These are phyloP conservation scores for Hevea brasiliensis DNA, from an alignment of 345 rosid genomes.

Conservation along the genomic window DNA sequence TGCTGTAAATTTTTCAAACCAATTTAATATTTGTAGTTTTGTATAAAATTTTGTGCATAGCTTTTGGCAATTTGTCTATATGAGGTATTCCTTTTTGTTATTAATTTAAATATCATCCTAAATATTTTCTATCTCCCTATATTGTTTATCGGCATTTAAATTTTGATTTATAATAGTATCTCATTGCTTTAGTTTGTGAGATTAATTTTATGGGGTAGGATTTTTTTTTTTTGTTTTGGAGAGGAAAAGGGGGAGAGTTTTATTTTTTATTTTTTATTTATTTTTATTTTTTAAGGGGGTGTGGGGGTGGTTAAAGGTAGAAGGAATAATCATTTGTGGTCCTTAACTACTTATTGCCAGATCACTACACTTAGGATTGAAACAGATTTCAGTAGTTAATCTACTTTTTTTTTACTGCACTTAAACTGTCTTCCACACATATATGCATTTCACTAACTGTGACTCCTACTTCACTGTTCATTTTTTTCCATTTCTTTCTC, in stretches of 20 bases:
- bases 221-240: not conserved
- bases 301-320: too few species aligned
- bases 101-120: not conserved
- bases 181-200: not conserved
- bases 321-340: not conserved
- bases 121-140: not conserved
- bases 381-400: too few species aligned
- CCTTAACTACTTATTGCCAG: not conserved
- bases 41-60: not conserved
- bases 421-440: too few species aligned
- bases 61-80: not conserved
- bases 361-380: not conserved
- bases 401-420: too few species aligned
- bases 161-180: not conserved
- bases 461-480: too few species aligned
- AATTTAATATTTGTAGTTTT: not conserved
- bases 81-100: not conserved
- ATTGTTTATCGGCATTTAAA: not conserved
- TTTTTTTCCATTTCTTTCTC: too few species aligned
- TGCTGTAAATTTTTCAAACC: constrained; percentile 1
- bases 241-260: not conserved
- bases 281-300: not conserved
- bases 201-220: not conserved
- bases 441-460: too few species aligned
- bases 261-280: too few species aligned